Conservation (phyloP, 2,329 filamentous ascomycete genomes). For the Epichloe elymi region DNA sequence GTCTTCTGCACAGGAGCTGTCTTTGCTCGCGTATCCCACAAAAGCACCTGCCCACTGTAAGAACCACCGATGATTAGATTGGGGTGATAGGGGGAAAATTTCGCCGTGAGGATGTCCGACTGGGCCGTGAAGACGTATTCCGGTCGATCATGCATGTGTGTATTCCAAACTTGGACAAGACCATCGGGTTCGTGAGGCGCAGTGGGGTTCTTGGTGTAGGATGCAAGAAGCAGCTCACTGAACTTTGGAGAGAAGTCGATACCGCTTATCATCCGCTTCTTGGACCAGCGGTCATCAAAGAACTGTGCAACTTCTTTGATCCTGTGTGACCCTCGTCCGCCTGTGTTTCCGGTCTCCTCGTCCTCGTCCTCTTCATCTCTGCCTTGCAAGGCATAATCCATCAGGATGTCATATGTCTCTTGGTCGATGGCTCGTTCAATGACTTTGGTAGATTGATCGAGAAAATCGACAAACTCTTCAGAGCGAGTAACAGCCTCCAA, state of each 20-base stretch:
- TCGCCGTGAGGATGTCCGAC: conserved; percentile 87
- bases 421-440: conserved; percentile 91
- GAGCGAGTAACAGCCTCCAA: conserved; percentile 82
- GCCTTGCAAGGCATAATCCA: conserved; percentile 80
- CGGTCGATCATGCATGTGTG: conserved; percentile 83
- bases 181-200: conserved; percentile 90
- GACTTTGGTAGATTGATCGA: conserved; percentile 91
- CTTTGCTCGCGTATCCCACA: conserved; percentile 92
- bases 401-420: conserved; percentile 82
- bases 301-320: conserved; percentile 87
- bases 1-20: conserved; percentile 91
- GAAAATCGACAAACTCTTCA: conserved; percentile 86
- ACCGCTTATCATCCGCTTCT: conserved; percentile 93
- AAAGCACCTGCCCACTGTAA: conserved; percentile 88
- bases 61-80: conserved; percentile 92
- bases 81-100: conserved; percentile 97
- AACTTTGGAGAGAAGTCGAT: conserved; percentile 95
- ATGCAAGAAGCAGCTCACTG: conserved; percentile 80
- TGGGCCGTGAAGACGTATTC: conserved; percentile 96
- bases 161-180: conserved; percentile 92
- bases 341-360: conserved; percentile 57
- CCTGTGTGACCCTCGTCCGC: conserved; percentile 57
- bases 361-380: conserved; percentile 69
- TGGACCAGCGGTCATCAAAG: conserved; percentile 89
- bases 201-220: conserved; percentile 94